Evolutionary conservation across 352 stramenopile species (phyloP), one percentile per base, ranked within the genome.

Genomic region (Phytopythium litorale): DNA sequence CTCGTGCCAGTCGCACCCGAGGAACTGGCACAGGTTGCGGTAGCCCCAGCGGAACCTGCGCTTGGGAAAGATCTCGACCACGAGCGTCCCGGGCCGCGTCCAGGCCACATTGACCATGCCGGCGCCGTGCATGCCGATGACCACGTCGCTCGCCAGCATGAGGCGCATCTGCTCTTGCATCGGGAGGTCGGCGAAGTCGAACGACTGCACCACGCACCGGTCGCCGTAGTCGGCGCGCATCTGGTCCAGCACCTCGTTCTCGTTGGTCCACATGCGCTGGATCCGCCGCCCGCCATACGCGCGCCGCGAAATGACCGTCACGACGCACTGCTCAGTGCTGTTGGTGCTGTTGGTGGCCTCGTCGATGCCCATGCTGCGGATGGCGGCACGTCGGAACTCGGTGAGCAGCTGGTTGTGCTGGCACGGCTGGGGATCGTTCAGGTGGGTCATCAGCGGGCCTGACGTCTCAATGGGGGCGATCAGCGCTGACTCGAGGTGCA

Each of bases 111-210:
- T 94, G 4, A 91, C 81, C 55, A 94, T 76, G 21, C 85, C 85
- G 21, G 85, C 85, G 48, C 85, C 85, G 58, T 94, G 85, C 85
- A 92, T 94, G 9, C 83, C 75, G 50, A 94, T 84, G 23, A 94
- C 80, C 37, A 94, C 73, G 58, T 91, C 83, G 51, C 83, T 92
- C 18, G 82, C 66, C 7, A 85, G 63, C 25, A 84, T 82, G 23
- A 76, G 67, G 7, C 60, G 61, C 73, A 94, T 94, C 62, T 94
- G 85, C 43, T 90, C 70, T 4, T 49, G 18, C 3, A 91, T 63
- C 19, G 76, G 70, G 11, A 89, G 40, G 19, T 75, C 72, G 28
- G 84, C 82, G 60, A 88, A 92, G 42, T 94, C 85, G 32, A 91
- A 30, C 1, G 73, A 81, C 35, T 82, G 68, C 58, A 91, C 79